Percentiles rank a stretch among this genome's conserved stretches.
Conservation (phyloP, 2,329 filamentous ascomycete species). For the Pyricularia grisea region DNA sequence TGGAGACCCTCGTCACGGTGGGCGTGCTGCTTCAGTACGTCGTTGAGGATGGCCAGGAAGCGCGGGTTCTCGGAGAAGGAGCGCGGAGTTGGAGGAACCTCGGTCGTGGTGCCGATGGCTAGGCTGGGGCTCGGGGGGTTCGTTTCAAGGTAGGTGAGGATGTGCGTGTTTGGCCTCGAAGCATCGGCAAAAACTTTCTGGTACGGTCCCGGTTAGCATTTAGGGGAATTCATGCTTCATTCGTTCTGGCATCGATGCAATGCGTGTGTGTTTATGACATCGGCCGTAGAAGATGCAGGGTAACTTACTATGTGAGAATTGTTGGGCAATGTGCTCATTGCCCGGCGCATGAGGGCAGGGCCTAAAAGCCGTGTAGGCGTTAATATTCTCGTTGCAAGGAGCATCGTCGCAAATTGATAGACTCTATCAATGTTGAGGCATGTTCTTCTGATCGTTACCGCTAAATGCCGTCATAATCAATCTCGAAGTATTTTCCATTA, state of each 20-base stretch:
- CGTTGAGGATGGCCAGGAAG: constrained; percentile 35
- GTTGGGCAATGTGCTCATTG: constrained; percentile 35
- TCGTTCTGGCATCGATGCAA: too few relatives aligned
- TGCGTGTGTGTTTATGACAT: neutral
- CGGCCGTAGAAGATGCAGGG: neutral
- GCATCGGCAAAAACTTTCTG: constrained; percentile 50
- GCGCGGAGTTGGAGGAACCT: constrained; percentile 50
- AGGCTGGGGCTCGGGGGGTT: constrained; percentile 42
- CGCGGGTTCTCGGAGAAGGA: constrained; percentile 49
- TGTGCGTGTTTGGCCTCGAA: constrained; percentile 32
- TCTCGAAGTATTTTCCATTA: neutral
- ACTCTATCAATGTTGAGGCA: neutral
- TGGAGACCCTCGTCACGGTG: constrained; percentile 16
- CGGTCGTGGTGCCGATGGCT: constrained; percentile 49
- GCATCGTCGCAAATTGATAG: neutral
- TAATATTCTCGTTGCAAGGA: neutral
- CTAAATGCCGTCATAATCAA: neutral
- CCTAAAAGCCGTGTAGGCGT: neutral
- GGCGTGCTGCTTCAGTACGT: constrained; percentile 21
- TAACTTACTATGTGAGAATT: constrained; percentile 44
- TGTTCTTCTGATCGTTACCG: neutral
- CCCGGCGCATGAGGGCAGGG: constrained; percentile 15
- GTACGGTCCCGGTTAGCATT: neutral
- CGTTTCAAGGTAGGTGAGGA: constrained; percentile 51
- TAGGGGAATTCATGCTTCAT: neutral